Evolutionary conservation across 169 alveolate genomes (phyloP).

Genomic region (Eimeria brunetti): DNA sequence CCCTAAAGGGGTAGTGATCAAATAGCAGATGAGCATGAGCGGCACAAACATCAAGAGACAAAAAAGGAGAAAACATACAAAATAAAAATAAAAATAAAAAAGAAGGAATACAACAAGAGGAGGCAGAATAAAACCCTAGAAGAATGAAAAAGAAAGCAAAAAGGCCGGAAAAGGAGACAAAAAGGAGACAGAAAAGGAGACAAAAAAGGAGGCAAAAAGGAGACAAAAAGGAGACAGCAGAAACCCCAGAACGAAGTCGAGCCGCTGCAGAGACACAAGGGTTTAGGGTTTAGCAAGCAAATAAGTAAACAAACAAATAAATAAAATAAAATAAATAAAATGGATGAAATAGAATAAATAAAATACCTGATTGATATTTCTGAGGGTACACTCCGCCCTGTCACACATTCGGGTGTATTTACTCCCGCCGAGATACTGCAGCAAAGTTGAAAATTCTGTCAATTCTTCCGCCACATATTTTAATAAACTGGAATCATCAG

Average conservation of each 20-base stretch:
- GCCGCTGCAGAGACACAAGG: not conserved
- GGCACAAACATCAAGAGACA: not conserved
- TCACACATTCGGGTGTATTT: conserved; percentile 59
- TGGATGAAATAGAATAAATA: not conserved
- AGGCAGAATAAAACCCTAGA: not conserved
- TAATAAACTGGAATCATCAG: conserved; percentile 13
- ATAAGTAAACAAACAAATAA: too few species aligned
- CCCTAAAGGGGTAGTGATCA: too few species aligned
- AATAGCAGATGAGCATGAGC: too few species aligned
- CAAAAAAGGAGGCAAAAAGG: not conserved
- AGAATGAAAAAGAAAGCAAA: not conserved
- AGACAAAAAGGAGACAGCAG: not conserved
- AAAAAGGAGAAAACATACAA: not conserved
- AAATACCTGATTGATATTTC: not conserved
- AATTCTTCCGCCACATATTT: conserved; percentile 44
- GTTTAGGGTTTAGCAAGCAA: not conserved
- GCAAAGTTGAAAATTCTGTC: not conserved
- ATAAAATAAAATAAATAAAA: too few species aligned
- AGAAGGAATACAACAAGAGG: not conserved
- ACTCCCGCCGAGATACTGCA: conserved; percentile 70
- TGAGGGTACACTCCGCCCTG: conserved; percentile 35
- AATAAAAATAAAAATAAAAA: too few species aligned
- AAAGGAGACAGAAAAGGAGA: not conserved
- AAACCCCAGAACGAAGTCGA: not conserved
- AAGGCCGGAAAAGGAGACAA: not conserved